Evolutionary conservation across 768 basidiomycete species (phyloP).

Genomic region (Rubroboletus pulcherrimus): DNA sequence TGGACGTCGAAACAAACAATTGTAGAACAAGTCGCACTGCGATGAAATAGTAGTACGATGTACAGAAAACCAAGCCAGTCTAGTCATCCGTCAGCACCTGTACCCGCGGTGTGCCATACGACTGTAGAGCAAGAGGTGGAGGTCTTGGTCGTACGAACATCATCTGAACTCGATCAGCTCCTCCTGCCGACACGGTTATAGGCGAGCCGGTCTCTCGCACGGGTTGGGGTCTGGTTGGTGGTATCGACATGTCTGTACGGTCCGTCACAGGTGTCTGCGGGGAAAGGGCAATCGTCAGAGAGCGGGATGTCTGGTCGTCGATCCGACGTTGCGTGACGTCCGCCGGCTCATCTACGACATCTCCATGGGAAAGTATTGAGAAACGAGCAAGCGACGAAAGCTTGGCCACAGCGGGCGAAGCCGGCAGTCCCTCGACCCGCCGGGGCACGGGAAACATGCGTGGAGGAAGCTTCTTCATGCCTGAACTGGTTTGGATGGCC

Average conservation of each 20-base stretch:
- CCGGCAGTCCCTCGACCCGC: not conserved
- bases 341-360: not conserved
- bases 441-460: not conserved
- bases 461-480: not conserved
- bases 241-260: constrained; percentile 22
- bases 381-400: not conserved
- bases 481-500: not conserved
- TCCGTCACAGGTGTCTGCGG: constrained; percentile 10
- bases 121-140: constrained; percentile 33
- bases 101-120: constrained; percentile 5
- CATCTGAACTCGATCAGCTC: constrained; percentile 16
- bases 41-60: not conserved
- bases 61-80: not conserved
- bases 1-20: not conserved
- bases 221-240: constrained; percentile 24
- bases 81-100: constrained; percentile 19
- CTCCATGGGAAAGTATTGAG: not conserved
- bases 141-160: constrained; percentile 41
- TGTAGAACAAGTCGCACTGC: constrained; percentile 1
- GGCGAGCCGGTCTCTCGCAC: constrained; percentile 30
- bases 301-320: constrained; percentile 6
- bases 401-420: not conserved
- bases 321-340: not conserved
- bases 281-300: constrained; percentile 21
- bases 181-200: constrained; percentile 11